Base-by-base conservation (phyloP, 192 early-diverging fungal species). In the Coemansia asiatica region DNA sequence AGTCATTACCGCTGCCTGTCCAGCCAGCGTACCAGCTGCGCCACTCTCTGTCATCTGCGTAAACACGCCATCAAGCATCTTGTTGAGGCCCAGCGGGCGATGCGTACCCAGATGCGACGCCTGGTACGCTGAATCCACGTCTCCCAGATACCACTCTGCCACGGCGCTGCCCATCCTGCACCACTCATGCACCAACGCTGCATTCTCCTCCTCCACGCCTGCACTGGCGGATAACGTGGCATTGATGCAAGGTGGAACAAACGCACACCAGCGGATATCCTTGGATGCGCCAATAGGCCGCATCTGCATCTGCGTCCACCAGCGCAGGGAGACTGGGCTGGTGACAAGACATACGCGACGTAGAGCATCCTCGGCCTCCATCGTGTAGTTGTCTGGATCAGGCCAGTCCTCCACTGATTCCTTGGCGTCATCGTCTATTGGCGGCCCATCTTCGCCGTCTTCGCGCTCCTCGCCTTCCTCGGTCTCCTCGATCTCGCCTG, bases 221-320 rank as follows among this genome's bases (percentile, higher is more conserved):
- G n/a, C 56, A 25, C 8, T 8, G 31, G 13, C 19, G 10, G 4
- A 19, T 7, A 51, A 35, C 22, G 4, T 46, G 9, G 53, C 12
- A n/a, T 33, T 25, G 21, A 35, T 21, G 21, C 21, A 50, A 0
- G 71, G 64, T 16, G 78, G 78, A 29, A 72, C 56, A 55, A 81
- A 69, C 5, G 69, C 60, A 10, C 59, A 57, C 78, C 78, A 81
- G 18, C 69, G 72, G 19, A 81, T 63, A 51, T 81, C 72, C 63
- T 81, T 81, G 9, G 78, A 68, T 5, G 72, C 69, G 35, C 78
- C 78, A 12, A 81, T 50, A 15, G 78, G 78, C 13, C 78, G 72
- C 72, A 81, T 81, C 15, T 81, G 78, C 72, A 81, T 56, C 59
- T 71, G 72, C 31, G 69, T 16, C 78, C 78, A 81, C 78, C 78